Base-by-base conservation (phyloP, 148 eudicot genomes). In the Heliamphora exappendiculata region DNA sequence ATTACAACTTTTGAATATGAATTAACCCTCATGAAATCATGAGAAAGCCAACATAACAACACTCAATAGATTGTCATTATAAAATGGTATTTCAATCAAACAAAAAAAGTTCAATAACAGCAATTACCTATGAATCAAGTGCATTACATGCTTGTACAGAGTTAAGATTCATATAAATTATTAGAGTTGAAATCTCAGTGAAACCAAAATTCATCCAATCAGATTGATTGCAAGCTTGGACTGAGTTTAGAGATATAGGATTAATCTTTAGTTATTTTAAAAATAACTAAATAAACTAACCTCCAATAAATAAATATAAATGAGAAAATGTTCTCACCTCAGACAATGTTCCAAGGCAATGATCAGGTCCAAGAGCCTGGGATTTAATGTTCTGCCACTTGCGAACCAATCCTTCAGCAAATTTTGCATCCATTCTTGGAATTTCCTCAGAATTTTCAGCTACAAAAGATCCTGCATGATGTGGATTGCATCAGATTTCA, bases 341-440 rank as follows among this genome's bases (percentile, higher is more conserved):
- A 33, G 90, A 83, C 88, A 93, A 84, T 54, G 86, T 92, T 54
- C 77, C 93, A 58, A 91, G 72, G 80, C 84, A 84, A 84, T 95
- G 99, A 82, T 80, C 86, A 22, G 86, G 87, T 81, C 99, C 99
- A 81, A 95, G 87, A 67, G 99, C 96, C 80, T 87, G 87, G 49
- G 98, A 88, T 78, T 95, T 93, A 63, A 91, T 81, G 78, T 74
- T 80, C 84, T 95, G 97, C 99, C 99, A 95, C 79, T 84, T 91
- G 31, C 88, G 89, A 75, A 93, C 97, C 68, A 93, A 55, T 81
- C 53, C 82, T 85, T 93, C 99, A 3, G 99, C 99, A 45, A 86
- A 84, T 68, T 90, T 87, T 53, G 96, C 97, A 86, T 95, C 98
- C 99, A 95, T 95, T 88, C 86, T 91, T 7, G 88, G 90, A 76